Percentiles rank a stretch among this genome's conserved stretches.
Conservation (phyloP, 495 filamentous ascomycete species). For the Xylaria curta region DNA sequence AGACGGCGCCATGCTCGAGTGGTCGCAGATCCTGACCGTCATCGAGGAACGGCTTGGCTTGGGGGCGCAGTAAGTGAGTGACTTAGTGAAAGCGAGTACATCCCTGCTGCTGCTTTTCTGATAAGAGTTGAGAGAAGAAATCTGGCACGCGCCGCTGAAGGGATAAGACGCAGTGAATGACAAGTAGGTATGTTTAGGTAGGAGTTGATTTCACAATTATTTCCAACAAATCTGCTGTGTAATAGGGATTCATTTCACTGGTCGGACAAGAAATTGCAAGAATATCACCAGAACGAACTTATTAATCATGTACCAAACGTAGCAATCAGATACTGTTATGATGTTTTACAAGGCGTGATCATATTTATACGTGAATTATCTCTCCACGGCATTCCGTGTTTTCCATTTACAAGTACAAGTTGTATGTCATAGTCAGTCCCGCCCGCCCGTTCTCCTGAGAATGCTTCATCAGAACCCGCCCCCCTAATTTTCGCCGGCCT, state of each 20-base stretch:
- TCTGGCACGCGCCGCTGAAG: background rate
- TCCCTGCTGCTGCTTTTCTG: background rate
- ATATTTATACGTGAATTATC: background rate
- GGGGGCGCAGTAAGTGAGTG: background rate
- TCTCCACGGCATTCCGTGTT: background rate
- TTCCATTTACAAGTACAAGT: conserved; percentile 4
- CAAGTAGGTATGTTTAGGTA: background rate
- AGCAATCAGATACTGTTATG: background rate
- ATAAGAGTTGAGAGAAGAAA: background rate
- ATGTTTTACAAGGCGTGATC: background rate
- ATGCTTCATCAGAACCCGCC: background rate
- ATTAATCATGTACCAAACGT: background rate
- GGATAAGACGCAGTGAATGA: background rate
- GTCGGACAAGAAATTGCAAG: background rate
- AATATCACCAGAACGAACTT: background rate
- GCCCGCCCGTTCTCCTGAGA: background rate
- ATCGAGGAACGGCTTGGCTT: conserved; percentile 60
- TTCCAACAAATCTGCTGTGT: background rate
- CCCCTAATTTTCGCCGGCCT: background rate
- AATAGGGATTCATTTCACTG: background rate
- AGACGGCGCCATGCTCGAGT: conserved; percentile 78
- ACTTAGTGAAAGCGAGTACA: background rate
- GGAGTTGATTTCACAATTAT: background rate
- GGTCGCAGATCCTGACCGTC: conserved; percentile 69
- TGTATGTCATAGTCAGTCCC: background rate